Conservation (phyloP, 169 alveolate species). For the Cryptosporidium sp. region DNA sequence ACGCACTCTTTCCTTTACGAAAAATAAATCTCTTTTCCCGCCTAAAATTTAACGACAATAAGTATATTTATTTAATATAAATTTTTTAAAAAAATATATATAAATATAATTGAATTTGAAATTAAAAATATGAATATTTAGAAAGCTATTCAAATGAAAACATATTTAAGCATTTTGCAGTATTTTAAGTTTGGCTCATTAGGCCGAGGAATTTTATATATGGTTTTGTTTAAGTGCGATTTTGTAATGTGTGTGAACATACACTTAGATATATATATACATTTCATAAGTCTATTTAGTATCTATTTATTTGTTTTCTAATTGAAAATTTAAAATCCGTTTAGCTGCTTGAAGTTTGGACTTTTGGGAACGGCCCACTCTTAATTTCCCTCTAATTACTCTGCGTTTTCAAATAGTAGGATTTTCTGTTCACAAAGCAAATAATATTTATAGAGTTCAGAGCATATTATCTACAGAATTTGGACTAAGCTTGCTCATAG, state of each 20-base stretch:
- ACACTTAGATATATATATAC: neutral
- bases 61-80: neutral
- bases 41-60: conserved; percentile 8
- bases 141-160: no score
- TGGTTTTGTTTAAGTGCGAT: neutral
- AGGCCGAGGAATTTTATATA: no score
- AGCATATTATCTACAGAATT: neutral
- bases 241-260: neutral
- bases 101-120: no score
- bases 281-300: no score
- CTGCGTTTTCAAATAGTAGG: neutral
- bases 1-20: conserved; percentile 31
- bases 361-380: neutral
- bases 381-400: neutral
- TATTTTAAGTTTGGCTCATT: no score
- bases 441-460: neutral
- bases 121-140: no score
- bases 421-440: neutral
- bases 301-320: neutral
- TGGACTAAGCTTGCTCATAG: neutral
- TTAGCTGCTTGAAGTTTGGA: neutral
- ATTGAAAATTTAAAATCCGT: no score
- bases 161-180: neutral
- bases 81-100: neutral
- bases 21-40: conserved; percentile 24